These are phyloP conservation scores for Phytophthora pini DNA, from an alignment of 352 stramenopile species.

Conservation along the genomic window DNA sequence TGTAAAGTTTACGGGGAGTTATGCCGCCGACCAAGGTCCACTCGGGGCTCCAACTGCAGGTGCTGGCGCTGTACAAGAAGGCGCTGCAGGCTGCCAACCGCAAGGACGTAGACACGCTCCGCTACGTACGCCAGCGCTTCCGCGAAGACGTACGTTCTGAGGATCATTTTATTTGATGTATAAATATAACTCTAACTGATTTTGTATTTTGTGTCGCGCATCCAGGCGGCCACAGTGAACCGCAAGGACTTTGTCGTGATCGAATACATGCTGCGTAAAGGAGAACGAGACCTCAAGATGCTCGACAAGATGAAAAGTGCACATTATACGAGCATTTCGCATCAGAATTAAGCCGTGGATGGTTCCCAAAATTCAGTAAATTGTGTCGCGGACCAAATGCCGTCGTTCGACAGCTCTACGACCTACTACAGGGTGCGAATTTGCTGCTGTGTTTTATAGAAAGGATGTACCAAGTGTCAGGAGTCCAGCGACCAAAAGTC, in stretches of 20 bases:
- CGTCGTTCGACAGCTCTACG: not conserved
- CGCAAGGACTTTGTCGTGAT: constrained; percentile 84
- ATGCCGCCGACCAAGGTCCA: constrained; percentile 37
- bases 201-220: constrained; percentile 1
- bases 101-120: constrained; percentile 57
- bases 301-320: constrained; percentile 71
- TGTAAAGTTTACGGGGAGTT: not conserved
- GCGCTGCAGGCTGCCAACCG: constrained; percentile 56
- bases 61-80: constrained; percentile 77
- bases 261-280: constrained; percentile 88
- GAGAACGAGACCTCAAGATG: constrained; percentile 85
- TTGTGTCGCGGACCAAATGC: not conserved
- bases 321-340: constrained; percentile 54
- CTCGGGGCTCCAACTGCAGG: constrained; percentile 83
- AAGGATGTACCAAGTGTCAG: constrained; percentile 3
- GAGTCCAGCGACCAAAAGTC: not conserved
- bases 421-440: not conserved
- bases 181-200: not conserved
- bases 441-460: not conserved
- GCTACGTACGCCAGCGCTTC: constrained; percentile 82
- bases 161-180: not conserved
- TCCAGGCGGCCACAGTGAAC: constrained; percentile 56
- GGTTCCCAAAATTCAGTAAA: not conserved
- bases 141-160: constrained; percentile 60
- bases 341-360: constrained; percentile 14